Percentiles rank a stretch among this genome's conserved stretches.
phyloP scores from a whole-genome alignment of 2,329 filamentous ascomycete species.

The Fusarium sp. region DNA sequence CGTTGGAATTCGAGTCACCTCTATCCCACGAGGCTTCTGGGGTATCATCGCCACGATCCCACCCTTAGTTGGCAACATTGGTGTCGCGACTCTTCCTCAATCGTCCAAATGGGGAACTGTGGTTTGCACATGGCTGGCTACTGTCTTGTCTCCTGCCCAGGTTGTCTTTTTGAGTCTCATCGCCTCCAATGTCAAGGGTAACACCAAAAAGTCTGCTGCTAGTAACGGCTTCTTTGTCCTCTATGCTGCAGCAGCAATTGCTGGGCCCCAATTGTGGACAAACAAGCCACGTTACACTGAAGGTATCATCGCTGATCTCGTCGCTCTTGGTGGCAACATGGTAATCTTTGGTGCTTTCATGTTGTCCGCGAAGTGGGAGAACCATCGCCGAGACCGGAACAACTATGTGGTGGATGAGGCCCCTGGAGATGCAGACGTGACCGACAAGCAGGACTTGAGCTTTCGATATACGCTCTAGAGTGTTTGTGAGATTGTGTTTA shows the following conservation, averaged over 20 bases:
- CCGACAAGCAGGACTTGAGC: not conserved
- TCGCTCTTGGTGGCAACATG: not conserved
- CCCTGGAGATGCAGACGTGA: conserved; percentile 9
- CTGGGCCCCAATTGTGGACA: conserved; percentile 9
- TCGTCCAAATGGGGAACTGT: conserved; percentile 12
- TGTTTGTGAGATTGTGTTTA: too few species aligned
- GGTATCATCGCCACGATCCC: not conserved
- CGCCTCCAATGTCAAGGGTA: conserved; percentile 24
- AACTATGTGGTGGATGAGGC: not conserved
- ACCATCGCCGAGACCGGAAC: not conserved
- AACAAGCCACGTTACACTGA: conserved; percentile 16
- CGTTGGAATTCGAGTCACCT: too few species aligned
- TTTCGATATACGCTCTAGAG: conserved; percentile 7
- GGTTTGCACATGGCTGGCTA: conserved; percentile 14
- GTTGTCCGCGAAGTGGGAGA: conserved; percentile 1
- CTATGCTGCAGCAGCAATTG: conserved; percentile 4
- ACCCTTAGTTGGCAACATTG: conserved; percentile 10
- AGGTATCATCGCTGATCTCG: conserved; percentile 15
- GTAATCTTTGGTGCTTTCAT: not conserved
- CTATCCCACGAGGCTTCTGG: too few species aligned
- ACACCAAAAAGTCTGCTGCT: conserved; percentile 15
- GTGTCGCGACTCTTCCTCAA: not conserved
- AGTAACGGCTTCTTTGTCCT: conserved; percentile 20
- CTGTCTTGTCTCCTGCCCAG: not conserved
- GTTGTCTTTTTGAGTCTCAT: conserved; percentile 14